These are phyloP conservation scores for Termitomyces sp. DNA, from an alignment of 768 basidiomycete species.

Conservation along the genomic window DNA sequence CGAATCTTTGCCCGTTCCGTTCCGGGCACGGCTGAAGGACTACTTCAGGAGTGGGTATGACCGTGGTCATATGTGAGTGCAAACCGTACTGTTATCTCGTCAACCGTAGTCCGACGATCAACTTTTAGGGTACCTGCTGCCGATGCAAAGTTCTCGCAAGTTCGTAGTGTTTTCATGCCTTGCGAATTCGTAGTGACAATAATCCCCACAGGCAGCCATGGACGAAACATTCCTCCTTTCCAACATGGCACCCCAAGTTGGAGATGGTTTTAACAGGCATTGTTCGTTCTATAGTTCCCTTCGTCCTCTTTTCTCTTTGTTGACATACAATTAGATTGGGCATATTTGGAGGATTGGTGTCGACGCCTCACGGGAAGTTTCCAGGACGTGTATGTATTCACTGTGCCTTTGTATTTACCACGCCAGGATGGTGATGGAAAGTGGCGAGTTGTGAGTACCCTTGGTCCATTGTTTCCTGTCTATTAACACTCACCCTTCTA, in stretches of 20 bases:
- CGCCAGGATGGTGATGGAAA: constrained; percentile 83
- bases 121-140: constrained; percentile 84
- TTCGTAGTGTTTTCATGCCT: not conserved
- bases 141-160: constrained; percentile 70
- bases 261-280: constrained; percentile 94
- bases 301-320: not conserved
- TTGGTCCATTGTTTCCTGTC: not conserved
- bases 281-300: constrained; percentile 44
- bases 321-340: constrained; percentile 72
- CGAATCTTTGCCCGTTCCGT: constrained; percentile 62
- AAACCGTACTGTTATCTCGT: not conserved
- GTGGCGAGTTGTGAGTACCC: constrained; percentile 80
- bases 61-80: constrained; percentile 87
- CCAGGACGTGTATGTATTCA: constrained; percentile 95
- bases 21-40: constrained; percentile 81
- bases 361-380: constrained; percentile 82
- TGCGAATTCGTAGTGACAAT: not conserved
- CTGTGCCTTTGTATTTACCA: constrained; percentile 94
- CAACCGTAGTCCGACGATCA: not conserved
- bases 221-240: constrained; percentile 92
- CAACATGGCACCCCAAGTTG: constrained; percentile 98
- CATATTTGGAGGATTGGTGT: constrained; percentile 95
- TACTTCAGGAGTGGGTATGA: constrained; percentile 95
- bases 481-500: not conserved
- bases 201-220: constrained; percentile 77